Evolutionary conservation across 2,329 filamentous ascomycete genomes (phyloP).

Genomic region (Davidsoniella virescens): DNA sequence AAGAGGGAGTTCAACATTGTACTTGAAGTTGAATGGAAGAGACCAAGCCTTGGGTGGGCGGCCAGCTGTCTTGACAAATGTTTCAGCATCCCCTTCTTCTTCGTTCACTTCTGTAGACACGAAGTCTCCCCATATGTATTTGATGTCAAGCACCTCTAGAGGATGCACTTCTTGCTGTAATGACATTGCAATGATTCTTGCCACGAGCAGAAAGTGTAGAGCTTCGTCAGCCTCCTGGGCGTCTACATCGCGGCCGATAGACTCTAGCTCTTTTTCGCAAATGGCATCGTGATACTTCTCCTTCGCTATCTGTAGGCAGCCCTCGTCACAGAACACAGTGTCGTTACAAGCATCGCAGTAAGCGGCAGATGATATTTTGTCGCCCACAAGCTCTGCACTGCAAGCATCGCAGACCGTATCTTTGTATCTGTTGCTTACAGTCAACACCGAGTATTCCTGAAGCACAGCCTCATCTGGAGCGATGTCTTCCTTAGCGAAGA

Average conservation of each 20-base stretch:
- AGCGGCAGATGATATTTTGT: conserved; percentile 19
- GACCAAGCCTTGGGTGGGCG: conserved; percentile 44
- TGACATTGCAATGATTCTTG: conserved; percentile 46
- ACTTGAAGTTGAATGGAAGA: conserved; percentile 61
- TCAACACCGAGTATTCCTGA: conserved; percentile 69
- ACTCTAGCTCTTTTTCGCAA: conserved; percentile 50
- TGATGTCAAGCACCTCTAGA: conserved; percentile 46
- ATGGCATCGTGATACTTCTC: conserved; percentile 47
- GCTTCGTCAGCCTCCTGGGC: conserved; percentile 42
- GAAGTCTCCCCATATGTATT: conserved; percentile 56
- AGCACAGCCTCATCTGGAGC: conserved; percentile 60
- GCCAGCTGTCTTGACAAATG: conserved; percentile 5
- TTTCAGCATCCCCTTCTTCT: background rate
- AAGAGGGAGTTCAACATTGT: conserved; percentile 57
- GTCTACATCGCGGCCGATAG: conserved; percentile 47
- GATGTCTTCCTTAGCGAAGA: conserved; percentile 78
- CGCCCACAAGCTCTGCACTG: conserved; percentile 43
- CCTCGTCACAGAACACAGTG: conserved; percentile 48
- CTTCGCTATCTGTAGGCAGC: conserved; percentile 41
- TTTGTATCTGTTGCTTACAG: conserved; percentile 75
- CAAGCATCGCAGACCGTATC: conserved; percentile 84
- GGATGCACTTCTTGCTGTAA: conserved; percentile 44
- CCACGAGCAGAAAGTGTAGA: conserved; percentile 45
- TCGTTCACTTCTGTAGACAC: conserved; percentile 32
- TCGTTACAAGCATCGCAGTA: conserved; percentile 46